A percentile compares a stretch with the other conserved stretches of the same genome.
These are phyloP conservation scores for Ceratobasidium theobromae DNA, from an alignment of 1,284 basidiomycete genomes.

Conservation along the genomic window DNA sequence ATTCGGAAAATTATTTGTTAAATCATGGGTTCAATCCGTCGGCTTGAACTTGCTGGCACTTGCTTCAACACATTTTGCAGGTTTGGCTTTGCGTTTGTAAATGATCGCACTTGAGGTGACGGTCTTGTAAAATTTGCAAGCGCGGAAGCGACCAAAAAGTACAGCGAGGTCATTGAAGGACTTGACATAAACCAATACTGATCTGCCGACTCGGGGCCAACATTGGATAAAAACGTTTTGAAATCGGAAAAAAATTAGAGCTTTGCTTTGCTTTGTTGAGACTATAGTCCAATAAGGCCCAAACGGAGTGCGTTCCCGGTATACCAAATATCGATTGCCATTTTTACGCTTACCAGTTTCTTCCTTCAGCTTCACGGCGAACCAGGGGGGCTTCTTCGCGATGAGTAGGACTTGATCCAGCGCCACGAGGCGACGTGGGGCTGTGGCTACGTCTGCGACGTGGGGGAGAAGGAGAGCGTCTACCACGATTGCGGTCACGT, in stretches of 20 bases:
- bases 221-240: conserved; percentile 28
- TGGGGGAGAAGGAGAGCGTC: conserved; percentile 46
- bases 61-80: not conserved
- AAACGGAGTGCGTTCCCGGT: not conserved
- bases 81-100: conserved; percentile 7
- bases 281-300: conserved; percentile 23
- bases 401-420: conserved; percentile 31
- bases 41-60: not conserved
- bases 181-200: conserved; percentile 31
- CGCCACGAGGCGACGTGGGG: conserved; percentile 67
- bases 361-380: not conserved
- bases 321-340: not conserved
- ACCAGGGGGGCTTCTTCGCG: conserved; percentile 5
- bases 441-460: conserved; percentile 63
- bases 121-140: conserved; percentile 31
- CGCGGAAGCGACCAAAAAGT: conserved; percentile 10
- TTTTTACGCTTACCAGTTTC: conserved; percentile 12
- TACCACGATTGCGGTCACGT: conserved; percentile 71
- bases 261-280: conserved; percentile 26
- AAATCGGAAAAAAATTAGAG: conserved; percentile 15
- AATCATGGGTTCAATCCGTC: not conserved
- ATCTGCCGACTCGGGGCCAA: conserved; percentile 26
- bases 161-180: conserved; percentile 28
- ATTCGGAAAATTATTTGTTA: not conserved
- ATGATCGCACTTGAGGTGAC: conserved; percentile 19